phyloP scores from a whole-genome alignment of 2,329 filamentous ascomycete species.

The Neopestalotiopsis rosae region DNA sequence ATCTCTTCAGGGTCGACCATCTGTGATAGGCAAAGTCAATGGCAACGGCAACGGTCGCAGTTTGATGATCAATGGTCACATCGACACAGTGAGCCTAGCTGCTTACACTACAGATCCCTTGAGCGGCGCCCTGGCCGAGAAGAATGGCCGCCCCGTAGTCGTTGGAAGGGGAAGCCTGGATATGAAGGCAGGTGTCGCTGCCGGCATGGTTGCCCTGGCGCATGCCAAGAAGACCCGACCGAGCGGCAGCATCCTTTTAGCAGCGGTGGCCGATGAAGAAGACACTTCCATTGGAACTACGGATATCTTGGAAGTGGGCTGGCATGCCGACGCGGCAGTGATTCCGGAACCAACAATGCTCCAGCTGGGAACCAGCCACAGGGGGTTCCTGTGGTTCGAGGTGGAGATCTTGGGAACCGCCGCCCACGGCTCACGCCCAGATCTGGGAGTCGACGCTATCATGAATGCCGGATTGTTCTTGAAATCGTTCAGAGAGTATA shows the following conservation, averaged over 20 bases:
- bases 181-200: slow-evolving; percentile 58
- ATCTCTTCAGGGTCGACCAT: slow-evolving; percentile 50
- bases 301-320: not conserved
- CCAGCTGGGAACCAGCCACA: slow-evolving; percentile 50
- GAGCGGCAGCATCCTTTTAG: slow-evolving; percentile 55
- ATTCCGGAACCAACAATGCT: slow-evolving; percentile 53
- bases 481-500: slow-evolving; percentile 34
- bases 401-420: slow-evolving; percentile 47
- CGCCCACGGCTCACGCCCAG: slow-evolving; percentile 47
- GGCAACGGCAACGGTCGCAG: slow-evolving; percentile 52
- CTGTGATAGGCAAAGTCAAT: slow-evolving; percentile 52
- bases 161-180: slow-evolving; percentile 47
- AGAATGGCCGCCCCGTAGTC: slow-evolving; percentile 45
- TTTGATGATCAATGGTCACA: slow-evolving; percentile 59
- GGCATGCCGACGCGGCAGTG: slow-evolving; percentile 52
- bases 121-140: slow-evolving; percentile 22
- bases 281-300: not conserved
- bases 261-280: slow-evolving; percentile 56
- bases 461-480: slow-evolving; percentile 52
- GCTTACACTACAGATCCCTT: slow-evolving; percentile 53
- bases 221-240: slow-evolving; percentile 40
- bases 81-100: slow-evolving; percentile 55
- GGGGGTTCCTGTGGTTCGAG: slow-evolving; percentile 55
- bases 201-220: slow-evolving; percentile 47
- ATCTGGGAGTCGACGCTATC: slow-evolving; percentile 56